phyloP scores from a whole-genome alignment of 164 flowering plant species.

The Piper longum region DNA sequence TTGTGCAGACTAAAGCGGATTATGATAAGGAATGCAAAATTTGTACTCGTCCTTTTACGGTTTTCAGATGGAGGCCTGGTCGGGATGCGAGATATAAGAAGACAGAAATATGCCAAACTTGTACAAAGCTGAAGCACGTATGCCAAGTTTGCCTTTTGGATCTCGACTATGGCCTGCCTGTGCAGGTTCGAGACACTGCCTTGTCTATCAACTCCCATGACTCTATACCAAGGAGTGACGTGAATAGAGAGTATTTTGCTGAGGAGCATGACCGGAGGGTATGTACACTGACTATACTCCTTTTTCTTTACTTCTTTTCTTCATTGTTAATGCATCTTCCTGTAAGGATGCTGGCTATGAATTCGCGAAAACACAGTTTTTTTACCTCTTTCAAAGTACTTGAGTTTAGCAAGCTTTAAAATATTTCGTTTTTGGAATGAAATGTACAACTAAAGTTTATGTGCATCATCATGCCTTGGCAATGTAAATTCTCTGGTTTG shows the following conservation, averaged over 20 bases:
- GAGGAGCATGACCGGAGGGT: constrained; percentile 97
- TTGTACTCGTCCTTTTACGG: constrained; percentile 87
- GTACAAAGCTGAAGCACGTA: constrained; percentile 89
- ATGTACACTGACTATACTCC: constrained; percentile 8
- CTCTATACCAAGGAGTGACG: constrained; percentile 93
- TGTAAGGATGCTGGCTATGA: background rate
- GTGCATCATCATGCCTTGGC: too few species aligned
- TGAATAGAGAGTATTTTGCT: constrained; percentile 88
- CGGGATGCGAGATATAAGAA: constrained; percentile 86
- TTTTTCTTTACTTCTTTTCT: background rate
- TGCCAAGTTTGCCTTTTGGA: constrained; percentile 94
- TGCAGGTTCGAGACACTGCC: constrained; percentile 94
- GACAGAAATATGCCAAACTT: constrained; percentile 85
- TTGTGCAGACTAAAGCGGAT: constrained; percentile 61
- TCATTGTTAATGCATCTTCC: background rate
- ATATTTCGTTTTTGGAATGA: too few species aligned
- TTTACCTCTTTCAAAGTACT: too few species aligned
- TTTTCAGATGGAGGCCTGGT: constrained; percentile 95
- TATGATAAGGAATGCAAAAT: constrained; percentile 96
- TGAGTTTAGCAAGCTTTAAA: too few species aligned
- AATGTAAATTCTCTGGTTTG: too few species aligned
- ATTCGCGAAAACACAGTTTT: too few species aligned
- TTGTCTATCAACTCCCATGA: constrained; percentile 67
- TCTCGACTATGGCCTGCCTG: constrained; percentile 96
- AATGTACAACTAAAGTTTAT: too few species aligned